Evolutionary conservation across 2,329 filamentous ascomycete genomes (phyloP).

Genomic region (Chaetomiaceae sp.): DNA sequence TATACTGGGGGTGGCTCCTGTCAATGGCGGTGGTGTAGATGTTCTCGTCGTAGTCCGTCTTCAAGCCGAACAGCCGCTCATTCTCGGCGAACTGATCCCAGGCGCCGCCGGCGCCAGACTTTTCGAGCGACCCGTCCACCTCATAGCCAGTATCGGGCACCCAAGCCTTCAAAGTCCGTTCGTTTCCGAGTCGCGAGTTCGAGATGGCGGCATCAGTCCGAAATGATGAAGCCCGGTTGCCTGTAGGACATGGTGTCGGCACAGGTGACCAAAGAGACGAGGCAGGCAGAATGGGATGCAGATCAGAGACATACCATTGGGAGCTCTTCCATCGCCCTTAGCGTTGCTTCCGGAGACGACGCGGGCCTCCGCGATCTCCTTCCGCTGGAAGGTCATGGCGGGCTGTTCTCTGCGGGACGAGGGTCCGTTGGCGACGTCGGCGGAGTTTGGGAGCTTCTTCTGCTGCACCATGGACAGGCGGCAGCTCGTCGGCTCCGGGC

Average conservation of each 20-base stretch:
- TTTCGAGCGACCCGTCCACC: constrained; percentile 67
- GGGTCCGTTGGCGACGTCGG: constrained; percentile 28
- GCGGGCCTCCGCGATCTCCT: constrained; percentile 28
- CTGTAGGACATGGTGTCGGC: constrained; percentile 36
- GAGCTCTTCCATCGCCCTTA: constrained; percentile 33
- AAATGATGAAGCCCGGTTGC: constrained; percentile 62
- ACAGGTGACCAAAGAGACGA: background rate
- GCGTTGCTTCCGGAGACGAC: constrained; percentile 22
- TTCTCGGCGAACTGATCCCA: constrained; percentile 98
- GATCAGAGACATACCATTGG: constrained; percentile 35
- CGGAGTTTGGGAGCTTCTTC: constrained; percentile 27
- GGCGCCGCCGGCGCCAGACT: constrained; percentile 37
- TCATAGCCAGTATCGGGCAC: constrained; percentile 59
- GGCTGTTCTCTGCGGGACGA: constrained; percentile 27
- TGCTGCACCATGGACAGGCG: constrained; percentile 31
- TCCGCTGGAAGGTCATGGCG: constrained; percentile 31
- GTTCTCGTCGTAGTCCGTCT: constrained; percentile 87
- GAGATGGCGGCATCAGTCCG: constrained; percentile 87
- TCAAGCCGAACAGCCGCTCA: constrained; percentile 78
- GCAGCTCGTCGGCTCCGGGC: constrained; percentile 24
- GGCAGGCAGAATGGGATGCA: too few species aligned
- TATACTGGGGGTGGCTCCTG: constrained; percentile 74
- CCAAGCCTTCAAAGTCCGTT: constrained; percentile 78
- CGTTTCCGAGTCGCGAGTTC: constrained; percentile 59
- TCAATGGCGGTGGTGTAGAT: constrained; percentile 92